Base-by-base conservation (phyloP, 176 grass and related monocot species). In the Melocanna baccifera region DNA sequence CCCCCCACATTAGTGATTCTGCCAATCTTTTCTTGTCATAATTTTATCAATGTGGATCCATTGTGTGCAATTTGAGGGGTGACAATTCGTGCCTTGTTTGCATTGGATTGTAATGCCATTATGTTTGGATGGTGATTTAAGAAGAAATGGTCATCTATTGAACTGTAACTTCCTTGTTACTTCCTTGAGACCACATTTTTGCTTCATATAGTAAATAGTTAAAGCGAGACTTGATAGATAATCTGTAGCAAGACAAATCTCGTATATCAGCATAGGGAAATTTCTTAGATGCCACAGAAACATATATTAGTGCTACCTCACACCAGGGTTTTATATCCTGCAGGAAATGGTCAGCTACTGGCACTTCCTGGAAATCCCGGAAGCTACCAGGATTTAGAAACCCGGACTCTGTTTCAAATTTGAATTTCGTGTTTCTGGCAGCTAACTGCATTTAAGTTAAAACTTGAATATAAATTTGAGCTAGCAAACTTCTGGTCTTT, bases 51-150 rank as follows among this genome's bases (percentile, higher is more conserved):
- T 52, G 43, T 11, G 26, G 26, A 77, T 26, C 30, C 12, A 77
- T 39, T 77, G 19, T 34, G 32, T 61, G 22, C 36, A 40, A 41
- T 23, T 20, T 55, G 51, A 59, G 36, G 20, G 22, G 23, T 55
- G 36, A 77, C 58, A 40, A 59, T 8, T 41, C 3, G 11, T 18
- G 40, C 13, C 9, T 59, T 41, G 6, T 5, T 25, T 76, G 20
- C 11, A 9, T 39, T 56, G 19, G 4, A 56, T 37, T 55, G 71
- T 37, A 75, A 42, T 61, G n/a, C 37, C 36, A 77, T 57, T 71
- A 48, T 71, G 34, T 43, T 45, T 59, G 23, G 50, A 41, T 70
- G 50, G 50, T 82, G 36, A n/a, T 45, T 82, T 82, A 39, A 58
- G 14, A 71, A 58, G 66, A 28, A 57, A 51, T 70, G 66, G 12